Evolutionary conservation across 352 stramenopile species (phyloP), one percentile per base, ranked within the genome.

Genomic region (Pythium utonaiense): DNA sequence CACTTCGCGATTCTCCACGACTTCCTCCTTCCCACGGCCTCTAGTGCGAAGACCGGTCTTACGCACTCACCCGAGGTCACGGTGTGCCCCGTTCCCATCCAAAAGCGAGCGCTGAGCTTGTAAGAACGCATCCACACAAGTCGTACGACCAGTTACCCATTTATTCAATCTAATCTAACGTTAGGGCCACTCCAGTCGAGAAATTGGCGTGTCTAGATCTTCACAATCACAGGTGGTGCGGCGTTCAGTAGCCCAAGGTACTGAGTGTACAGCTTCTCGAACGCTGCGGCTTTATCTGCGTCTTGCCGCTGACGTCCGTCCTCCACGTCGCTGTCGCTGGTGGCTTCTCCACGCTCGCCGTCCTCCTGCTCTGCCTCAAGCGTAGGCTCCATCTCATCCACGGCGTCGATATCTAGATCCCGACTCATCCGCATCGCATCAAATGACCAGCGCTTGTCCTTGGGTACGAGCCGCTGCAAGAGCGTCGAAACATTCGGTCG

Each of bases 221-320:
- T 25, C 40, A 47, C n/a, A 21, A 41, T 49, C 0, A 62, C 12
- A 0, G 22, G 47, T 17, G 60, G 53, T 5, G 44, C 53, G 19
- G 61, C 54, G 21, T 75, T 70, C 14, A 84, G 60, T 25, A 84
- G 62, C 5, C 75, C 75, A 1, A 82, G 60, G 40, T 84, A 84
- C 53, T 81, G 73, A 16, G 45, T 55, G 3, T 81, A 55, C 0
- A 84, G 64, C 19, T 62, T 73, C 53, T 77, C 34, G 25, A 84
- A 84, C 9, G 66, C 71, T 2, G 56, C 71, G 8, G 69, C 58
- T 25, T 53, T 54, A 30, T 17, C 51, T 25, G 49, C 38, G 9
- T 54, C 33, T n/a, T n/a, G 13, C 22, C 27, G 25, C 40, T 28
- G 9, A 13, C 6, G 14, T 42, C 10, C 25, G 40, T 21, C 27